A percentile compares a stretch with the other conserved stretches of the same genome.
Conservation (phyloP, 495 filamentous ascomycete species). For the Amniculicola lignicola region DNA sequence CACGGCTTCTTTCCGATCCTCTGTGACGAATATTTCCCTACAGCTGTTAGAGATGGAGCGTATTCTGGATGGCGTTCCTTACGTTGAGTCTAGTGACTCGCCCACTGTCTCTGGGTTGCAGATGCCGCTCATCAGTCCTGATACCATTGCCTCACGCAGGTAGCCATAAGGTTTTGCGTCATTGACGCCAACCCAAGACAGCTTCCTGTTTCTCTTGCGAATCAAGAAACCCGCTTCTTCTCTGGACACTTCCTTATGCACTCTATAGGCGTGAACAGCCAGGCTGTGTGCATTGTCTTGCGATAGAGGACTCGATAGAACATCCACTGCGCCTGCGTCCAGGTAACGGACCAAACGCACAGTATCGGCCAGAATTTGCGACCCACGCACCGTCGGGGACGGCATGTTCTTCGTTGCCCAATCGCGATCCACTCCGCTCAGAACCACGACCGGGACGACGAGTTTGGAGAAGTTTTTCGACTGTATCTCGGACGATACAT, state of each 20-base stretch:
- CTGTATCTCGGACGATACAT: conserved; percentile 38
- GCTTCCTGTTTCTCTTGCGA: conserved; percentile 67
- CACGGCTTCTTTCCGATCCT: conserved; percentile 59
- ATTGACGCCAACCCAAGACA: conserved; percentile 89
- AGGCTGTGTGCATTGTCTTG: conserved; percentile 66
- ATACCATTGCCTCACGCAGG: conserved; percentile 83
- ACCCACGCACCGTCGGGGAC: conserved; percentile 32
- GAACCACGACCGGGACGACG: conserved; percentile 35
- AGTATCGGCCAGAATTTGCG: conserved; percentile 43
- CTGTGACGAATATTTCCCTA: conserved; percentile 49
- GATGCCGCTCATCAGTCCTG: conserved; percentile 85
- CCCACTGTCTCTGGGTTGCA: conserved; percentile 67
- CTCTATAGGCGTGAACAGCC: conserved; percentile 77
- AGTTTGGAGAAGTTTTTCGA: conserved; percentile 34
- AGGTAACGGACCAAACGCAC: conserved; percentile 63
- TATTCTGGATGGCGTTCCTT: conserved; percentile 14
- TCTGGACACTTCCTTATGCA: conserved; percentile 64
- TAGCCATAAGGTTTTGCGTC: conserved; percentile 86
- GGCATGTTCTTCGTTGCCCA: conserved; percentile 27
- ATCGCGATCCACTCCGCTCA: conserved; percentile 35
- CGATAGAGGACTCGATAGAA: conserved; percentile 73
- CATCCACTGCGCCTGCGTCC: conserved; percentile 81
- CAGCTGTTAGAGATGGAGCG: conserved; percentile 1
- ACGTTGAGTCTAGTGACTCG: conserved; percentile 52
- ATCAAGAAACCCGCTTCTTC: conserved; percentile 66